Evolutionary conservation across 768 basidiomycete genomes (phyloP).

Genomic region (Podaxis mareebaensis): DNA sequence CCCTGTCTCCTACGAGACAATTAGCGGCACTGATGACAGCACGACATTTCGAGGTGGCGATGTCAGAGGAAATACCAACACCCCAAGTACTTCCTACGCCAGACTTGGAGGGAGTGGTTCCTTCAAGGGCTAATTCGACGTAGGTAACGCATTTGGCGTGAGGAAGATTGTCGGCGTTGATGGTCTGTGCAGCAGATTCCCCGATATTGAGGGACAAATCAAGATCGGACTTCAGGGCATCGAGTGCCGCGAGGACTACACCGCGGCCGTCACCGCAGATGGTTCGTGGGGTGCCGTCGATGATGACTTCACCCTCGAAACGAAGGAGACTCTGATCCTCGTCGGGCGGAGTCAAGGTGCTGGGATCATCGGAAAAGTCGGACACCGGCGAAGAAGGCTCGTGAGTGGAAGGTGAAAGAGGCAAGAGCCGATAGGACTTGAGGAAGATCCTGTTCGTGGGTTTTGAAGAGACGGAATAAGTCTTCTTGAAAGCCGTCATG

Average conservation of each 20-base stretch:
- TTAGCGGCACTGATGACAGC: slow-evolving; percentile 90
- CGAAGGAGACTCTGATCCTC: slow-evolving; percentile 65
- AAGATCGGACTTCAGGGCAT: slow-evolving; percentile 81
- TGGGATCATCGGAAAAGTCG: slow-evolving; percentile 49
- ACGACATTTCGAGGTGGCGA: slow-evolving; percentile 84
- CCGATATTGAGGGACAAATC: slow-evolving; percentile 81
- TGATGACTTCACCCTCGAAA: slow-evolving; percentile 82
- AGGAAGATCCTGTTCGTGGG: slow-evolving; percentile 57
- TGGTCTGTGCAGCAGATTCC: slow-evolving; percentile 90
- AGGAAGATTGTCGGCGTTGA: slow-evolving; percentile 74
- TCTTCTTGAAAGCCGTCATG: slow-evolving; percentile 77
- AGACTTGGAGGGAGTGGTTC: slow-evolving; percentile 71
- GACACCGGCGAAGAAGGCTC: slow-evolving; percentile 46
- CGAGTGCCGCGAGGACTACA: slow-evolving; percentile 86
- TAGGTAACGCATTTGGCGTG: slow-evolving; percentile 90
- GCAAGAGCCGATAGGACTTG: slow-evolving; percentile 53
- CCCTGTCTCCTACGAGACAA: slow-evolving; percentile 67
- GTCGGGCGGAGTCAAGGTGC: slow-evolving; percentile 46
- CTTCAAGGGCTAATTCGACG: slow-evolving; percentile 79
- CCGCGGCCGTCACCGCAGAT: slow-evolving; percentile 94
- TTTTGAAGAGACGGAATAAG: slow-evolving; percentile 79
- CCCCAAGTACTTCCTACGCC: slow-evolving; percentile 65
- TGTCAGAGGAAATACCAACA: slow-evolving; percentile 88
- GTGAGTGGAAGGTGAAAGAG: slow-evolving; percentile 38
- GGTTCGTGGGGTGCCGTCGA: slow-evolving; percentile 80